Conservation (phyloP, 768 basidiomycete genomes). For the Amanita thiersii region DNA sequence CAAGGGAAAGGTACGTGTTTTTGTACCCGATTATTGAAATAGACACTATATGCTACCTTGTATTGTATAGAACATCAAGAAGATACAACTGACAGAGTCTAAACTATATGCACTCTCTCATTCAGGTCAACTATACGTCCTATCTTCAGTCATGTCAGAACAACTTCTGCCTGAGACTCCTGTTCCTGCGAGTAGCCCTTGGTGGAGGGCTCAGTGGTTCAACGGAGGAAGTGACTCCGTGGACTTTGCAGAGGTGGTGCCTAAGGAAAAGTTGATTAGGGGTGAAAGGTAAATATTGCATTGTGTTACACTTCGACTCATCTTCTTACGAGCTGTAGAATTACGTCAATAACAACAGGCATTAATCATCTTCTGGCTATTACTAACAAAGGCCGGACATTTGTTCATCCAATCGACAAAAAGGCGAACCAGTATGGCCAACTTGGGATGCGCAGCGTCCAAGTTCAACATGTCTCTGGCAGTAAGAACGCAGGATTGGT, state of each 20-base stretch:
- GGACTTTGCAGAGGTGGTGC: slow-evolving; percentile 54
- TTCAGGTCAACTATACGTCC: slow-evolving; percentile 66
- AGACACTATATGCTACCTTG: background rate
- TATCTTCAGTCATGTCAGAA: slow-evolving; percentile 42
- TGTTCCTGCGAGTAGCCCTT: slow-evolving; percentile 38
- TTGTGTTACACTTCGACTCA: background rate
- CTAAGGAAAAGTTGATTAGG: slow-evolving; percentile 46
- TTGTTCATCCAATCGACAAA: slow-evolving; percentile 67
- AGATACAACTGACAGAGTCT: slow-evolving; percentile 49
- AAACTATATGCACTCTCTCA: slow-evolving; percentile 74
- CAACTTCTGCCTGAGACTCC: slow-evolving; percentile 36
- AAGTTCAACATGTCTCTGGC: slow-evolving; percentile 32
- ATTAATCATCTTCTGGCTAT: slow-evolving; percentile 63
- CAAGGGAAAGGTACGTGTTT: slow-evolving; percentile 50
- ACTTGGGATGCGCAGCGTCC: slow-evolving; percentile 66
- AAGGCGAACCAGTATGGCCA: slow-evolving; percentile 78
- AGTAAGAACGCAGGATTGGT: slow-evolving; percentile 19
- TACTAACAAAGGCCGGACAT: slow-evolving; percentile 68
- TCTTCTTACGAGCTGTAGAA: slow-evolving; percentile 29
- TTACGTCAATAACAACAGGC: slow-evolving; percentile 69
- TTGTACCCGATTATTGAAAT: background rate
- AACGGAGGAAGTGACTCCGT: slow-evolving; percentile 43
- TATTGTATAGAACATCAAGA: slow-evolving; percentile 51
- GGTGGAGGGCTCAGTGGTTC: slow-evolving; percentile 57
- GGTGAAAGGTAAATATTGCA: slow-evolving; percentile 53